Conservation (phyloP, 2,329 filamentous ascomycete genomes). For the Akanthomyces dipterigenus region DNA sequence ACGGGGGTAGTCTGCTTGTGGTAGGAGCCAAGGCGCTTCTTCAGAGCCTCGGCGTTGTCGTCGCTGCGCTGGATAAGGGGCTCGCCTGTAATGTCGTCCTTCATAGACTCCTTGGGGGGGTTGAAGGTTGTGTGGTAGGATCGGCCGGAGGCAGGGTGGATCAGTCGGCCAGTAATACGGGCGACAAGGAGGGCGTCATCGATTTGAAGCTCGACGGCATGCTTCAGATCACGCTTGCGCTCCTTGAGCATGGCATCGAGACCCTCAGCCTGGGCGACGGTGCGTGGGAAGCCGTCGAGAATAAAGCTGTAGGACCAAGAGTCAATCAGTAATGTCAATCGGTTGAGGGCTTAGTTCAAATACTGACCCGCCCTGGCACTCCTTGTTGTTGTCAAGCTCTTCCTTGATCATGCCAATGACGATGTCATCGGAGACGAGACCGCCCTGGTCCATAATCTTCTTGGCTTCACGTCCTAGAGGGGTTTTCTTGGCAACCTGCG, state of each 20-base stretch:
- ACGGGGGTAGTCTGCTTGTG: slow-evolving; percentile 91
- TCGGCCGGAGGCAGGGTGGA: slow-evolving; percentile 93
- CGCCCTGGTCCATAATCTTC: slow-evolving; percentile 99
- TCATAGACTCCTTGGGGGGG: slow-evolving; percentile 90
- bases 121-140: slow-evolving; percentile 99
- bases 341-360: neutral
- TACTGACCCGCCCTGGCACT: slow-evolving; percentile 90
- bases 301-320: slow-evolving; percentile 69
- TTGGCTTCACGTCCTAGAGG: slow-evolving; percentile 90
- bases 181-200: slow-evolving; percentile 90
- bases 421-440: slow-evolving; percentile 96
- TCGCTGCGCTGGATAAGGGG: slow-evolving; percentile 93
- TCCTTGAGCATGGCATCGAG: slow-evolving; percentile 83
- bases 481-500: slow-evolving; percentile 97
- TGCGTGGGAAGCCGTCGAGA: slow-evolving; percentile 96
- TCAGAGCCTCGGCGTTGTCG: slow-evolving; percentile 91
- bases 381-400: slow-evolving; percentile 86
- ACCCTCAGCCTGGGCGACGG: slow-evolving; percentile 88
- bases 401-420: slow-evolving; percentile 99
- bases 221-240: slow-evolving; percentile 79
- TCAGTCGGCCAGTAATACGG: slow-evolving; percentile 90
- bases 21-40: slow-evolving; percentile 91
- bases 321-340: neutral
- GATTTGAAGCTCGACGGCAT: slow-evolving; percentile 94
- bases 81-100: slow-evolving; percentile 93